Base-by-base conservation (phyloP, 352 stramenopile genomes). In the Phytophthora cactorum region DNA sequence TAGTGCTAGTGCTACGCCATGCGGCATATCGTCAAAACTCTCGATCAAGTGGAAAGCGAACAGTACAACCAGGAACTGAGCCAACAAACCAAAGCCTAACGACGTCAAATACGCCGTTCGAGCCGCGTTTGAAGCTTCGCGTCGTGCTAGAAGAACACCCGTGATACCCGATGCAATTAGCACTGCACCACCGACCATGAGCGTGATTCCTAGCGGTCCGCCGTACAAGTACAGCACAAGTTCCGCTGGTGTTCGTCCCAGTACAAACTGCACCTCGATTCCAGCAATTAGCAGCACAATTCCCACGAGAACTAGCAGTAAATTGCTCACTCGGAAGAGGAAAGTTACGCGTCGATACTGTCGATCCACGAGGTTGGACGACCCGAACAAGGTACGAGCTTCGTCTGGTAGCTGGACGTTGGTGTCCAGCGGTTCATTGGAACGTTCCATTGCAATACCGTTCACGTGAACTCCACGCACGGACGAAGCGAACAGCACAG, bases 191-290 rank as follows among this genome's bases (percentile, higher is more conserved):
- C 74, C 68, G 0, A 57, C 46, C 0, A 74, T 49, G 2, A 88
- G 34, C 2, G 68, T 56, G 9, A 80, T 44, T 10, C 77, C 81
- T 5, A 86, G 57, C 1, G 59, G 39, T 9, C 78, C 72, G 11
- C 79, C 70, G 14, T 84, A 90, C 15, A 90, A 56, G 15, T 80
- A 84, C 0, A 90, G 47, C 27, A 85, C 73, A 34, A 86, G 27
- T 45, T 87, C 81, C 0, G 70, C 59, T n/a, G 81, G 82, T 22
- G 69, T 88, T 32, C 84, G 79, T 31, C 81, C 81, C 27, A 90
- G 68, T 4, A 90, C 77, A 39, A 79, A 71, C 29, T 75, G 57
- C 15, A 90, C 80, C 32, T 90, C 79, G 5, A 87, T 54, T 11
- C 81, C 81, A 4, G 82, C 68, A 54, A 87, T 74, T 25, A 76